Evolutionary conservation across 352 stramenopile genomes (phyloP).

Genomic region (Globisporangium canariense): DNA sequence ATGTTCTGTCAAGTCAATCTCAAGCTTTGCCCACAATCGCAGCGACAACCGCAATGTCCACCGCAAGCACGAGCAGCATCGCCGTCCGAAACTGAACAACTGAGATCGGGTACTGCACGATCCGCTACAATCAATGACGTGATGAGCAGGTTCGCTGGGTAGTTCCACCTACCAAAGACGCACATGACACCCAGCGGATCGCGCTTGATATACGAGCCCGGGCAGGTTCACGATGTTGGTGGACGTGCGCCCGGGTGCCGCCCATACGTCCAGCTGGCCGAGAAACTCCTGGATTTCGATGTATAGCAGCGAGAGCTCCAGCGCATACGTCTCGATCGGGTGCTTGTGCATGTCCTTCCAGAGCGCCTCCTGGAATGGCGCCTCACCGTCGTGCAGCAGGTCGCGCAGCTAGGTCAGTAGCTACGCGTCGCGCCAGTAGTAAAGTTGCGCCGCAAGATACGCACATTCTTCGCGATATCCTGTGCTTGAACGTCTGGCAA

Average conservation of each 20-base stretch:
- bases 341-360: slow-evolving; percentile 74
- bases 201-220: slow-evolving; percentile 52
- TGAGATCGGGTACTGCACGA: slow-evolving; percentile 43
- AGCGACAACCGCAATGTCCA: background rate
- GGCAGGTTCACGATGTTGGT: slow-evolving; percentile 61
- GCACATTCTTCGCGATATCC: slow-evolving; percentile 48
- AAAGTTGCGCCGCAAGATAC: slow-evolving; percentile 24
- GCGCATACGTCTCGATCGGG: slow-evolving; percentile 53
- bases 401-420: slow-evolving; percentile 46
- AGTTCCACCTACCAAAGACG: slow-evolving; percentile 93
- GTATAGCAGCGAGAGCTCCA: slow-evolving; percentile 46
- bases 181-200: slow-evolving; percentile 85
- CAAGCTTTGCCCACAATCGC: background rate
- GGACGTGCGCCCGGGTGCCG: slow-evolving; percentile 38
- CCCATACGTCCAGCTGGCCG: slow-evolving; percentile 68
- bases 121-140: slow-evolving; percentile 65
- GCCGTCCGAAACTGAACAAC: background rate
- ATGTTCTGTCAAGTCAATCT: background rate
- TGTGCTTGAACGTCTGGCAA: slow-evolving; percentile 51
- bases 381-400: slow-evolving; percentile 52
- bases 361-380: slow-evolving; percentile 43
- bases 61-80: background rate
- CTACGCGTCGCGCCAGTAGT: background rate
- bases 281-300: slow-evolving; percentile 72
- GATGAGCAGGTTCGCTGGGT: slow-evolving; percentile 79